Evolutionary conservation across 345 rosid genomes (phyloP), one percentile per base, ranked within the genome.

Genomic region (Ceriops tagal): DNA sequence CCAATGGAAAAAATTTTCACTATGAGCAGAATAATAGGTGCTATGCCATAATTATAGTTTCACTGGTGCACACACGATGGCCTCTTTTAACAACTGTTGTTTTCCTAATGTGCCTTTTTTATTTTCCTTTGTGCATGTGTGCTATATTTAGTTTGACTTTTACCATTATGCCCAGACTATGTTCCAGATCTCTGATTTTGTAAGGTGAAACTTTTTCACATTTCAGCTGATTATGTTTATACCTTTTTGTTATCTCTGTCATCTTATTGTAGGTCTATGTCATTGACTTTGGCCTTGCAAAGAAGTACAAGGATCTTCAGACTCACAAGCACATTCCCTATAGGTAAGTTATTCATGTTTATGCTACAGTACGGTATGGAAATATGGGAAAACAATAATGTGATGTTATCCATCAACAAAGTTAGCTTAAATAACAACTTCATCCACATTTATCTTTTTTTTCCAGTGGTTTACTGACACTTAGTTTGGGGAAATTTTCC

Each of bases 251-350:
- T 13, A 39, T 71, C 53, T 27, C 67, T 63, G 24, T 51, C 22
- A 39, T 72, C 9, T 52, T 78, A 1, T 67, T 22, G 21, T 80
- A 91, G 96, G 92, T 90, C 46, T 90, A 86, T 67, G 75, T 80
- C 65, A 91, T 91, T 80, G 96, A 91, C 73, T 91, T 80, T 85
- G 96, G 96, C 53, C 96, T 90, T 69, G 96, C 92, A 37, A 90
- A 90, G 85, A 90, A 88, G 79, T 90, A 90, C 78, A 85, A 93
- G 80, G 96, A 90, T 80, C 93, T 90, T 77, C 96, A 90, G 75
- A 90, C 96, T 51, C 92, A 88, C 68, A 88, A 87, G 83, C 96
- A 89, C 80, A 90, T 90, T 64, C 92, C 93, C 16, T 90, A 90
- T 77, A 85, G 93, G 93, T 85, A 78, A 73, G 18, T 58, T 28